Base-by-base conservation (phyloP, 805 yeast genomes). In the Isabelozyma pseudorhagii region DNA sequence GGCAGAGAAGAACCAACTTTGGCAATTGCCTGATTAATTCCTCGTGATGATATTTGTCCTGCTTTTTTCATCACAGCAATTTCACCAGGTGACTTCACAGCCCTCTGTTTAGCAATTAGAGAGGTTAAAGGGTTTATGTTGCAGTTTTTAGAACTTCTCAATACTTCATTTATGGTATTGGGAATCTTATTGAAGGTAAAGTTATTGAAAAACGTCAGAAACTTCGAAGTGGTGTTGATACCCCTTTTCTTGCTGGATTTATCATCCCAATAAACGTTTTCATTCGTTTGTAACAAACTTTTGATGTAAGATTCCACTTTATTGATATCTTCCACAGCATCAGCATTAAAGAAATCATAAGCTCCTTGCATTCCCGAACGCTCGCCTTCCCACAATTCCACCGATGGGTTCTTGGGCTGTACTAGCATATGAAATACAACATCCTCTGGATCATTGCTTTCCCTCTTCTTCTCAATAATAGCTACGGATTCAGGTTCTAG, bases 311-410 rank as follows among this genome's bases (percentile, higher is more conserved):
- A 50, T 7, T 69, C 69, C 11, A 83, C 60, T 6, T 67, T 61
- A 29, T 77, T 73, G 39, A 80, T 76, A 42, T 81, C 80, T 39
- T 78, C 78, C 6, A 88, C 83, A 46, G 77, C 77, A 66, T 91
- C 97, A 3, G 97, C 96, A 63, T 93, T 94, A 71, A 94, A 94
- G 43, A 84, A 82, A 45, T 90, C 93, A 40, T 68, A 70, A 0
- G 86, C 97, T 13, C 96, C 97, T 44, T 84, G 81, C 3, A 84
- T 77, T 1, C 99, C 99, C 14, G 96, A 86, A 58, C 96, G 80
- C 42, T 81, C 85, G 10, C 99, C 99, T 58, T 93, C 97, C 99
- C 99, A 94, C 54, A 86, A 82, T 68, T 94, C 99, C 18, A 80
- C 81, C 45, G 75, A 76, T 5, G 82, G 79, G 62, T 92, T 87